phyloP scores from a whole-genome alignment of 2,329 filamentous ascomycete species.

The Trichoderma citrinoviride region DNA sequence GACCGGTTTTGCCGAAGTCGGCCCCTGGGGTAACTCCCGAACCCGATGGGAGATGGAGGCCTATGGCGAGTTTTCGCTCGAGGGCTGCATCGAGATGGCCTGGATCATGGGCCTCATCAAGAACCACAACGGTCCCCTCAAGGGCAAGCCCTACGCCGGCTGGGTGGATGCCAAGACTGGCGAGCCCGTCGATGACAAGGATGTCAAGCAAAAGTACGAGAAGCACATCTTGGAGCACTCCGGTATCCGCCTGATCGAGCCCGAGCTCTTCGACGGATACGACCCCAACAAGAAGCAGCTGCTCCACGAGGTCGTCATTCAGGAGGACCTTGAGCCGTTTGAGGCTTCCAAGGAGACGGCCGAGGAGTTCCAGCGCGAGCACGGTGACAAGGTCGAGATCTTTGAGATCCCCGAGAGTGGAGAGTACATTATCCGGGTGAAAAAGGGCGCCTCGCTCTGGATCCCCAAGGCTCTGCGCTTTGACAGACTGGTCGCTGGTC shows the following conservation, averaged over 20 bases:
- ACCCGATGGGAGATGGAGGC: constrained; percentile 99
- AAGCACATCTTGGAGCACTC: constrained; percentile 94
- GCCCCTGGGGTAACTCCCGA: constrained; percentile 97
- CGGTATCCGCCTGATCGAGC: constrained; percentile 95
- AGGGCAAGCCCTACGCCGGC: constrained; percentile 93
- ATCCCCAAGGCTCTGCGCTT: constrained; percentile 97
- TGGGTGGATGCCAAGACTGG: constrained; percentile 95
- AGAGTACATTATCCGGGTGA: constrained; percentile 90
- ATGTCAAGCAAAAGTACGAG: constrained; percentile 96
- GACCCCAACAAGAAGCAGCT: constrained; percentile 98
- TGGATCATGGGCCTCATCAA: constrained; percentile 99
- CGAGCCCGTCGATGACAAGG: constrained; percentile 96
- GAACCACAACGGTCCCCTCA: constrained; percentile 94
- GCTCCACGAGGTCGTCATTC: constrained; percentile 94
- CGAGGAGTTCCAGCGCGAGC: constrained; percentile 94
- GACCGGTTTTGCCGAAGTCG: constrained; percentile 92
- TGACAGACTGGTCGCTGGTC: constrained; percentile 93
- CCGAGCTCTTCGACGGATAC: constrained; percentile 93
- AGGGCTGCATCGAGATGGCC: constrained; percentile 98
- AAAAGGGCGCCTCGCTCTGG: constrained; percentile 91
- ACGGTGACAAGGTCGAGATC: constrained; percentile 95
- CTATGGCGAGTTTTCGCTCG: constrained; percentile 91
- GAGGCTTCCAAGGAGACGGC: constrained; percentile 97
- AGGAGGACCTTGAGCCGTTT: constrained; percentile 95
- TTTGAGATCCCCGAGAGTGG: constrained; percentile 93